Evolutionary conservation across 2,329 filamentous ascomycete species (phyloP), one percentile per base, ranked within the genome.

Genomic region (Aspergillus sp.): DNA sequence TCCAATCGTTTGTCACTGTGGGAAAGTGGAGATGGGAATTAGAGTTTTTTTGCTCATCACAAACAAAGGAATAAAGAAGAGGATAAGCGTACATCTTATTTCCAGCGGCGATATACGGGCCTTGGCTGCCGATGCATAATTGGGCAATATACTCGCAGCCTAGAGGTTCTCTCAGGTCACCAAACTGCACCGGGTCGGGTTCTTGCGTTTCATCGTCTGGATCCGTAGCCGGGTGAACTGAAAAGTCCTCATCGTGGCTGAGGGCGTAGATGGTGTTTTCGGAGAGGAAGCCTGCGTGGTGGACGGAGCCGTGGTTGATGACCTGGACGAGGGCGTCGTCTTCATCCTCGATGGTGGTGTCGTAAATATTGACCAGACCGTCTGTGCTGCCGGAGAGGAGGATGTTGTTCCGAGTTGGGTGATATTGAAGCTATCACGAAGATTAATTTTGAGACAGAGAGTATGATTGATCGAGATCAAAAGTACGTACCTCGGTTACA

Each of bases 251-350:
- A 49, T 84, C 81, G 4, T 81, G 81, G 44, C 79, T 81, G 7
- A 83, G 67, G 5, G 78, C 78, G 51, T 76, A 83, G 42, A 81
- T 72, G 33, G 74, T 67, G 31, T 66, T 61, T 5, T 71, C 62
- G 10, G 70, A 73, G 26, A 83, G 65, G 60, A 82, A 82, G 2
- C 78, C 79, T 19, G 80, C 77, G 51, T 78, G 78, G 49, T 82
- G 79, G 39, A 84, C 74, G 6, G 81, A 82, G 38, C 76, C 69
- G 52, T 83, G 79, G 56, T 83, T 83, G 58, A 82, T 73, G 29
- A 82, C 78, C 56, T 82, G 79, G 40, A 79, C 69, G 28, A 83
- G 64, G 2, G 79, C 79, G 40, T 84, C 81, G 42, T 84, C 80
- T 60, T 84, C 81, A 39, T 79, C 76, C 3, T 62, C 54, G 34